These are phyloP conservation scores for Fusarium sp. DNA, from an alignment of 2,329 filamentous ascomycete species.

Conservation along the genomic window DNA sequence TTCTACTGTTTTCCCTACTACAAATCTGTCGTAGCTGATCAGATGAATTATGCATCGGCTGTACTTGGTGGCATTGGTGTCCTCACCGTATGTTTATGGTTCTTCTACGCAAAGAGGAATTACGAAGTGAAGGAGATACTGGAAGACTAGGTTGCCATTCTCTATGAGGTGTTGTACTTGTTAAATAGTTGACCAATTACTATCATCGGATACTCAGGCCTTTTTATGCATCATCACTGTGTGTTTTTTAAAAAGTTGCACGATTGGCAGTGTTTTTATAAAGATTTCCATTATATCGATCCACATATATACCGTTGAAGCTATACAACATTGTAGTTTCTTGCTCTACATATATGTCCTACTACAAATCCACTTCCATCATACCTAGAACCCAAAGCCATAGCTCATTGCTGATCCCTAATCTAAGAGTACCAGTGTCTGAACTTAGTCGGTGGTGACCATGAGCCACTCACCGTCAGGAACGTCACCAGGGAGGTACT, in stretches of 20 bases:
- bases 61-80: background rate
- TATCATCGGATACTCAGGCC: too few species aligned
- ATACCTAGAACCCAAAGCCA: background rate
- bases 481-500: conserved; percentile 8
- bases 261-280: fast-evolving
- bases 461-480: conserved; percentile 14
- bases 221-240: background rate
- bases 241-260: background rate
- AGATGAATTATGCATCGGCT: conserved; percentile 10
- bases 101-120: background rate
- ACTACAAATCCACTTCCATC: too few species aligned
- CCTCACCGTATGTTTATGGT: background rate
- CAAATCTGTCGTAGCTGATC: background rate
- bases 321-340: too few species aligned
- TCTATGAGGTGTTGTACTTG: too few species aligned
- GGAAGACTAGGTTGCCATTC: background rate
- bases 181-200: background rate
- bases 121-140: conserved; percentile 4
- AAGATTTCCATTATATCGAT: background rate
- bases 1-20: conserved; percentile 18
- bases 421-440: background rate
- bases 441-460: conserved; percentile 17
- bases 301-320: background rate
- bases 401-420: background rate
- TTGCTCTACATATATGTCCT: background rate